Percentiles rank a stretch among this genome's conserved stretches.
Evolutionary conservation across 1,139 yeast species (phyloP).

Genomic region (Schizosaccharomyces versatilis): DNA sequence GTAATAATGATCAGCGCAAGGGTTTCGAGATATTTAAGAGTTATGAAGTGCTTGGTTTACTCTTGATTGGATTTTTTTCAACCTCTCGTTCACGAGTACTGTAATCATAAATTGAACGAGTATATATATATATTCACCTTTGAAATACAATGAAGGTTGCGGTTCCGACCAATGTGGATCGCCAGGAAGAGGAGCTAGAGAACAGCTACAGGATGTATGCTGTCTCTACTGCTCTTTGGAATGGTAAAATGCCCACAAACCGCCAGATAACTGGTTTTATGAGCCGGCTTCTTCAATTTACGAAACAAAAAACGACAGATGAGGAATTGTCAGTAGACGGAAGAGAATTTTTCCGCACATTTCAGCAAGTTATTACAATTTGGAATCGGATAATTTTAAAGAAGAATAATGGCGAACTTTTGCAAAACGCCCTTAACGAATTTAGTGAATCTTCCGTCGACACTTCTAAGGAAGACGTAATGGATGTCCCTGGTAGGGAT

Average conservation of each 20-base stretch:
- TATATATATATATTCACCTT: neutral
- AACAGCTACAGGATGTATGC: neutral
- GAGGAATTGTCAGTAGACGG: neutral
- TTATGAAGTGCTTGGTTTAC: too few species aligned
- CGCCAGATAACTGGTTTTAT: neutral
- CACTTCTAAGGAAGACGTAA: too few species aligned
- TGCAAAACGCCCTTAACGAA: neutral
- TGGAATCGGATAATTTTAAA: neutral
- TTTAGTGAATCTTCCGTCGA: neutral
- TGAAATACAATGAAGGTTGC: neutral
- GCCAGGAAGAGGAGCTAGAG: neutral
- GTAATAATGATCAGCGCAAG: too few species aligned
- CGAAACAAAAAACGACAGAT: neutral
- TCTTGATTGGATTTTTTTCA: too few species aligned
- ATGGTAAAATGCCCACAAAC: constrained; percentile 14
- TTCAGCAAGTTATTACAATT: neutral
- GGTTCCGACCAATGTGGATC: neutral
- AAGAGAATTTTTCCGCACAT: neutral
- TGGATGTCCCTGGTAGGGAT: too few species aligned
- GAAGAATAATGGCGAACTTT: neutral
- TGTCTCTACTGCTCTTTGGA: constrained; percentile 9
- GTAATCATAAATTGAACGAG: neutral
- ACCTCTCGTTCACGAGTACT: too few species aligned
- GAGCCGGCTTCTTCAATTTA: neutral
- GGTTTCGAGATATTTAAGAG: too few species aligned